Evolutionary conservation across 2,329 filamentous ascomycete genomes (phyloP), one percentile per base, ranked within the genome.

Genomic region (Penicillium sp.): DNA sequence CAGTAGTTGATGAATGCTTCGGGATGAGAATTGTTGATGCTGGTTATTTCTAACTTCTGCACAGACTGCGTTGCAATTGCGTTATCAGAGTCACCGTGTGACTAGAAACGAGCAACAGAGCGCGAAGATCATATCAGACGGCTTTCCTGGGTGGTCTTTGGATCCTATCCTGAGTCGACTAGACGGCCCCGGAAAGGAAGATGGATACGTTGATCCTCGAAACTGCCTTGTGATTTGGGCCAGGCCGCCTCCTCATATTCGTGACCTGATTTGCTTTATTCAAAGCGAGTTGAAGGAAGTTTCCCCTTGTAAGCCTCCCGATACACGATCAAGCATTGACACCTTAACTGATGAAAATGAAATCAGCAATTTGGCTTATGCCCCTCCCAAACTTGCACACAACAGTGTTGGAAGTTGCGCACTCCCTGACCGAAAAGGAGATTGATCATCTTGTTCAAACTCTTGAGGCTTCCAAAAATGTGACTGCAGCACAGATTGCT

Each of bases 201-300:
- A 88, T 1, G 86, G 85, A 1, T 96, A 88, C 68, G 72, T 80
- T 51, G 92, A 96, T 70, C 84, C 86, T 48, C 80, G 92, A 37
- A 83, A 96, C 69, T 93, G 91, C 70, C 81, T 96, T 19, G 90
- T 92, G 1, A 87, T 96, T 68, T 97, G 92, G 93, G 90, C 90
- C 1, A 81, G 91, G 10, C 92, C 92, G 13, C 88, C 91, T 0
- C 74, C 84, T 45, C 84, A 87, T 58, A 78, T 96, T 22, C 79
- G 88, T 45, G 75, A 80, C 24, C 75, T 97, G 58, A 86, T 92
- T 3, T 74, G 77, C 1, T 81, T 82, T 55, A 73, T 96, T 24
- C 92, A 96, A 73, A 73, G 80, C 47, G 80, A 84, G 66, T 76
- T 95, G 49, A 79, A 81, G 59, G 74, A 79, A 13, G 81, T 84